Base-by-base conservation (phyloP, 2,329 filamentous ascomycete species). In the Phyllosticta paracitricarpa region DNA sequence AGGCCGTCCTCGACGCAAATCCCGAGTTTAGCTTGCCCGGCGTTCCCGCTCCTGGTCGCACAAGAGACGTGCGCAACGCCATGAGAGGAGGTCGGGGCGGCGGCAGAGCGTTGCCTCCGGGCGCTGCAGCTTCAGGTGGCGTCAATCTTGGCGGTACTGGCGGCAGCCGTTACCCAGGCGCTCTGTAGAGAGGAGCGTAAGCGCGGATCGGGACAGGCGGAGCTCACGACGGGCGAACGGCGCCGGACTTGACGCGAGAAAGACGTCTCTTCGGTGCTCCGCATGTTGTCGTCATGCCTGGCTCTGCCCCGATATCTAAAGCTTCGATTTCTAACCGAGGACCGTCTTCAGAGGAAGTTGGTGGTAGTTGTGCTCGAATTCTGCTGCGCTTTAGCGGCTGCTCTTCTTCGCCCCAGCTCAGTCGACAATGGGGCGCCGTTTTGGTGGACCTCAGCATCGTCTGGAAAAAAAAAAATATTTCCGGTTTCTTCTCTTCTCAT, bases 21-120 rank as follows among this genome's bases (percentile, higher is more conserved):
- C 91, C 92, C 0, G 91, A 97, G 72, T 97, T 97, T 75, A 82
- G 88, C 65, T 73, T 97, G 28, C 87, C 86, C 5, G 77, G 77
- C 5, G 69, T 75, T 7, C 71, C 70, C 3, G 62, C 70, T n/a
- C 66, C 67, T 9, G 66, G 72, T 54, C 67, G 72, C 8, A 68
- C 70, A 56, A 69, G 70, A 9, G 72, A 71, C 17, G 64, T 66
- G 25, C 48, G 33, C 22, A 24, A 33, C 6, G 48, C 35, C 51
- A 54, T 52, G 19, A 26, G 59, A 48, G 59, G 59, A 7, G 40
- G 48, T 28, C 25, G 56, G 14, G 26, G 54, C 7, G 59, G 54
- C 14, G n/a, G 25, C 6, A 48, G n/a, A 35, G 56, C 48, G 30
- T 22, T 17, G 33, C 54, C 59, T 10, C 17, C 51, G n/a, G 54